Evolutionary conservation across 1,284 basidiomycete species (phyloP), one percentile per base, ranked within the genome.

Genomic region (Mycena sp.): DNA sequence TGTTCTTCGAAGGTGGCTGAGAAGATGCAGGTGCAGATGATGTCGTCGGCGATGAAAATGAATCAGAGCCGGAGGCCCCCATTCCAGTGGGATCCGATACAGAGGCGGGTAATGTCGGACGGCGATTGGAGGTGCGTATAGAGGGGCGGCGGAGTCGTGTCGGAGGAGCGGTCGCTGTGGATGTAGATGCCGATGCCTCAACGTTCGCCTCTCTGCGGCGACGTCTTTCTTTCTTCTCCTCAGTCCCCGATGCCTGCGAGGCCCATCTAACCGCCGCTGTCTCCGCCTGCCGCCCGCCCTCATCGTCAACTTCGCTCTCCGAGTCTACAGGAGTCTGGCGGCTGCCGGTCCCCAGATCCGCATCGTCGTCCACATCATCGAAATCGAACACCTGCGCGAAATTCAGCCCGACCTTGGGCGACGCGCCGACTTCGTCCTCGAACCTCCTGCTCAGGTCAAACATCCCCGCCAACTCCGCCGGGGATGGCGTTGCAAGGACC

Each of bases 361-460:
- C 35, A 11, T 72, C 75, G 23, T 80, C 80, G 9, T 79, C 79
- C 16, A 76, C 77, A 6, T 78, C 80, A 29, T 83, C 82, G 65
- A 87, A 86, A 69, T 91, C 89, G 64, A 92, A 92, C 43, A 92
- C 91, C 74, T 87, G 88, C 9, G 86, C 82, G 71, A 93, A 92
- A 70, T 91, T 86, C 23, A 93, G 80, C 1, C 86, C 86, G 29
- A 89, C 85, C 65, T 81, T 86, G 0, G 89, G 91, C 7, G 87
- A 88, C 43, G 84, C 82, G 21, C 83, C 81, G 5, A 67, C 65
- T n/a, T 67, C 65, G 51, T 67, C 65, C 32, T 64, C 62, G 37
- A 67, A 67, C 21, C 65, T 46, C 43, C 65, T 23, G 50, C 54
- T 67, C 51, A 67, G 23, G 53, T 67, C 65, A 69, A 91, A 90